A percentile compares a stretch with the other conserved stretches of the same genome.
Conservation (phyloP, 805 yeast genomes). For the Lipomyces chichibuensis region DNA sequence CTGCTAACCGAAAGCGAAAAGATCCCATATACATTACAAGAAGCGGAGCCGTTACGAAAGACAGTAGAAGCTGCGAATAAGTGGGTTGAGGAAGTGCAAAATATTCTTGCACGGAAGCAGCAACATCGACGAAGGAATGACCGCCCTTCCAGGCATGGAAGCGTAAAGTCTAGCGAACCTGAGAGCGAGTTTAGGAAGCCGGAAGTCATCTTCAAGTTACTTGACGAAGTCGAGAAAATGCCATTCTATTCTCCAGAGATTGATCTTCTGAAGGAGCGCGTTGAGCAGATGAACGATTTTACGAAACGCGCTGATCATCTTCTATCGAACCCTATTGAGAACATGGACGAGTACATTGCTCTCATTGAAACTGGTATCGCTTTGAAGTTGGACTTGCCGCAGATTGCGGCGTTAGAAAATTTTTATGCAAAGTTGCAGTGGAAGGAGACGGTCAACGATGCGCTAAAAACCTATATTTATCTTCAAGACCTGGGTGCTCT, state of each 20-base stretch:
- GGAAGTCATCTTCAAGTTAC: slow-evolving; percentile 47
- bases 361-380: slow-evolving; percentile 61
- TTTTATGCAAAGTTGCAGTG: slow-evolving; percentile 49
- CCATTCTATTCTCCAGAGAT: slow-evolving; percentile 61
- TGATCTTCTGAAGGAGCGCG: slow-evolving; percentile 59
- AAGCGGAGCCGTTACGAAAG: slow-evolving; percentile 46
- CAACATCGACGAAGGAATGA: slow-evolving; percentile 51
- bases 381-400: slow-evolving; percentile 60
- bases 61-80: slow-evolving; percentile 53
- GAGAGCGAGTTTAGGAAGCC: slow-evolving; percentile 38
- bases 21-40: slow-evolving; percentile 49
- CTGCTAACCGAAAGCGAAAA: slow-evolving; percentile 61
- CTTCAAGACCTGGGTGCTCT: slow-evolving; percentile 38
- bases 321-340: slow-evolving; percentile 43
- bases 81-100: slow-evolving; percentile 62
- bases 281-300: slow-evolving; percentile 56
- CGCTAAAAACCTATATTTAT: slow-evolving; percentile 33
- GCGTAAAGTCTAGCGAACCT: slow-evolving; percentile 22
- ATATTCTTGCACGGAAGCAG: slow-evolving; percentile 55
- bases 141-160: slow-evolving; percentile 20
- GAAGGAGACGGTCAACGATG: slow-evolving; percentile 43
- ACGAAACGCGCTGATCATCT: slow-evolving; percentile 52
- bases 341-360: slow-evolving; percentile 54
- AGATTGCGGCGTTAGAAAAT: slow-evolving; percentile 49
- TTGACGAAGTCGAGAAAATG: slow-evolving; percentile 54